Conservation (phyloP, 169 alveolate genomes). For the Plasmodium billcollinsi region DNA sequence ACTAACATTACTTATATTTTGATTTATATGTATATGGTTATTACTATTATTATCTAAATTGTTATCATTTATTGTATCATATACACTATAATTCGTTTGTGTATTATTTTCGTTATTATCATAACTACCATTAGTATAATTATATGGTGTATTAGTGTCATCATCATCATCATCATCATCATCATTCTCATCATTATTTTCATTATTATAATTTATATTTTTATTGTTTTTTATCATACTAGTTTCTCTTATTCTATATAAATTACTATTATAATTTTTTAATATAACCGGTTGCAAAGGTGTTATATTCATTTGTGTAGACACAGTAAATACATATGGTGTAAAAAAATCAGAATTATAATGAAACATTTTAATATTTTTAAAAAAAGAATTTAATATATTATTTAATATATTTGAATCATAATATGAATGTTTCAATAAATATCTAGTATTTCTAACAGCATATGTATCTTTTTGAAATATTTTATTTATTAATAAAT, state of each 20-base stretch:
- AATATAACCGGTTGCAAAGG: conserved; percentile 87
- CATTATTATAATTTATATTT: background rate
- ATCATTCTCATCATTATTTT: background rate
- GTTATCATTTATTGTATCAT: background rate
- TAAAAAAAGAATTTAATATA: conserved; percentile 80
- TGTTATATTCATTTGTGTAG: conserved; percentile 82
- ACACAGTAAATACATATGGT: conserved; percentile 88
- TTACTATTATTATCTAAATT: background rate
- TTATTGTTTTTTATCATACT: background rate
- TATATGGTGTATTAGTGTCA: background rate
- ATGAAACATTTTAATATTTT: conserved; percentile 85
- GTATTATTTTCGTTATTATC: background rate
- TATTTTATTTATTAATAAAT: conserved; percentile 84
- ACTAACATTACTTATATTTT: conserved; percentile 34
- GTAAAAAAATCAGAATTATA: conserved; percentile 85
- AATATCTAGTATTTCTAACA: conserved; percentile 83
- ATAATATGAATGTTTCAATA: conserved; percentile 87
- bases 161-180: background rate
- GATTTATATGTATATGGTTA: conserved; percentile 52
- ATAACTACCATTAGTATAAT: background rate
- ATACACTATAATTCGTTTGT: background rate
- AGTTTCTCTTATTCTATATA: conserved; percentile 14
- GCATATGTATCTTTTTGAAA: conserved; percentile 85
- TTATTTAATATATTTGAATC: conserved; percentile 83
- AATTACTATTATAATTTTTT: conserved; percentile 80